Conservation (phyloP, 768 basidiomycete species). For the Holtermannia corniformis region DNA sequence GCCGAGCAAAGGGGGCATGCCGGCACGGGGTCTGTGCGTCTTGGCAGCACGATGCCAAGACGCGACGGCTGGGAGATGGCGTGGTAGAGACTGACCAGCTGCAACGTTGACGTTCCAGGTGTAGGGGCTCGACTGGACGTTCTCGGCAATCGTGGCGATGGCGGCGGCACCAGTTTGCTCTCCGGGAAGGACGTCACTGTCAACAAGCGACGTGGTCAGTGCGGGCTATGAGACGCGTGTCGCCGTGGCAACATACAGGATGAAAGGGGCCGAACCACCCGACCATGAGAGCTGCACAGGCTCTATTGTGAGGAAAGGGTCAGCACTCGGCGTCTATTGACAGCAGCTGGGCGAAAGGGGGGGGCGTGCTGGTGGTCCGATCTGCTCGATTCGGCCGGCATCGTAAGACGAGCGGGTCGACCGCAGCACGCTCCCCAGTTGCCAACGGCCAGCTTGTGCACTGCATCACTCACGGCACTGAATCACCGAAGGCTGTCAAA, state of each 20-base stretch:
- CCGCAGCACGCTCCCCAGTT: not conserved
- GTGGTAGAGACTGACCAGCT: constrained; percentile 16
- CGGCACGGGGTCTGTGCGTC: too few species aligned
- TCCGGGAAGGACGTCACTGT: constrained; percentile 44
- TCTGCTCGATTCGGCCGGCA: not conserved
- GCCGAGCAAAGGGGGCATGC: too few species aligned
- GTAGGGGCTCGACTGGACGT: constrained; percentile 13
- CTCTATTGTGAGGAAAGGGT: constrained; percentile 9
- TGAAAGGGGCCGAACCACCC: constrained; percentile 33
- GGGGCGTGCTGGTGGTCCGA: too few species aligned
- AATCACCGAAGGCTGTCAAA: constrained; percentile 23
- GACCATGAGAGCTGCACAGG: constrained; percentile 27
- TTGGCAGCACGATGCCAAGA: not conserved
- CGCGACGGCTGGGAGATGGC: not conserved
- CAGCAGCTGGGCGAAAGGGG: not conserved
- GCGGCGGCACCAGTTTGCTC: constrained; percentile 27
- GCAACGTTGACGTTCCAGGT: constrained; percentile 37
- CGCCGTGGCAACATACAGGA: constrained; percentile 24
- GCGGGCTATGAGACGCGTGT: not conserved
- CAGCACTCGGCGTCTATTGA: not conserved
- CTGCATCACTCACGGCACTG: constrained; percentile 33
- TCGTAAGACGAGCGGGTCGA: not conserved
- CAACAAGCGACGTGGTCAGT: constrained; percentile 1
- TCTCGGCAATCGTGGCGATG: constrained; percentile 15
- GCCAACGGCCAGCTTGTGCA: too few species aligned